These are phyloP conservation scores for Colletotrichum plurivorum DNA, from an alignment of 2,329 filamentous ascomycete species.

Conservation along the genomic window DNA sequence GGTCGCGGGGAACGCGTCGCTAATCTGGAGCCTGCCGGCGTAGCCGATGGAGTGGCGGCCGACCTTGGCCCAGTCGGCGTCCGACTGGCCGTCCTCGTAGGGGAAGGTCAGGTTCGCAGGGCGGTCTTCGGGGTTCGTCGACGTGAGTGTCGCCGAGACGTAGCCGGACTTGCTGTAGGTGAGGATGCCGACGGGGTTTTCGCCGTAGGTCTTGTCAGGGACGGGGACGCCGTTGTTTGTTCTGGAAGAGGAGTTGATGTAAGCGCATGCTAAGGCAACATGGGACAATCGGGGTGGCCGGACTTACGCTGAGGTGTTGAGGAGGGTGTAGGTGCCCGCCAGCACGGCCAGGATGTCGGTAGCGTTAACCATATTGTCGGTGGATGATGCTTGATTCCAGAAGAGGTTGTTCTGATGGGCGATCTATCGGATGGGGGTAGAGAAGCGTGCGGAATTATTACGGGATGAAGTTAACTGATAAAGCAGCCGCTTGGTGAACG, in stretches of 20 bases:
- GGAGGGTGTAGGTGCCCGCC: constrained; percentile 39
- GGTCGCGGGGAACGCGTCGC: constrained; percentile 42
- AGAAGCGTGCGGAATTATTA: background rate
- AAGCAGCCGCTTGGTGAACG: background rate
- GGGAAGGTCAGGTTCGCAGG: constrained; percentile 44
- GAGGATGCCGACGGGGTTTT: constrained; percentile 44
- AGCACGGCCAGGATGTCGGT: constrained; percentile 37
- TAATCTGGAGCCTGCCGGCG: constrained; percentile 44
- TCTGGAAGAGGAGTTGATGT: background rate
- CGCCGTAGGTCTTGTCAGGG: constrained; percentile 41
- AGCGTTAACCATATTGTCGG: constrained; percentile 36
- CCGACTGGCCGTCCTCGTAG: constrained; percentile 42
- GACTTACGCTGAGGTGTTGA: constrained; percentile 40
- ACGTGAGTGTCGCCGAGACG: constrained; percentile 48
- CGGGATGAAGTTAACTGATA: background rate
- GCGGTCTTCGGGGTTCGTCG: constrained; percentile 45
- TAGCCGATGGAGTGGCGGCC: constrained; percentile 47
- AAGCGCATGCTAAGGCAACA: background rate
- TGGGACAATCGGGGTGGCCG: no score
- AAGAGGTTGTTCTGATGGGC: background rate
- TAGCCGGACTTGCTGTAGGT: constrained; percentile 45
- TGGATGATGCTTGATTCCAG: background rate
- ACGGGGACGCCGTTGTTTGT: constrained; percentile 40
- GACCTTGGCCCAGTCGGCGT: constrained; percentile 47
- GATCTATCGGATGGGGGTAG: background rate